Evolutionary conservation across 805 yeast species (phyloP).

Genomic region (Saccharomyces jurei): DNA sequence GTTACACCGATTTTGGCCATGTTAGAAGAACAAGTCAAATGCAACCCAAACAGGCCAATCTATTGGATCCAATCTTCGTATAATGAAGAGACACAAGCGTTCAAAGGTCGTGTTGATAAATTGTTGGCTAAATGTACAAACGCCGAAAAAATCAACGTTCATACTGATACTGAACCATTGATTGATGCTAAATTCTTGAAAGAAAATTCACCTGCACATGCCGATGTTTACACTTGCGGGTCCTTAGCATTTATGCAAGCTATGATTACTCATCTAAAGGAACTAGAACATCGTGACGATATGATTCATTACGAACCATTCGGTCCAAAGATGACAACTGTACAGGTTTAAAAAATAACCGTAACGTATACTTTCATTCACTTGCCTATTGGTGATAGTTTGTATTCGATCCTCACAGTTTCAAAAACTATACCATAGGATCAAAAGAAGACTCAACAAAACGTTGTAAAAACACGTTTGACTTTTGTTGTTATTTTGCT

Average conservation of each 20-base stretch:
- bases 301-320: constrained; percentile 29
- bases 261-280: constrained; percentile 17
- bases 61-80: constrained; percentile 28
- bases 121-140: constrained; percentile 11
- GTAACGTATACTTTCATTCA: not conserved
- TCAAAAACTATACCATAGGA: not conserved
- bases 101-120: constrained; percentile 19
- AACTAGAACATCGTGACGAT: constrained; percentile 18
- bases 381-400: not conserved
- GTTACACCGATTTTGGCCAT: constrained; percentile 57
- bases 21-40: constrained; percentile 31
- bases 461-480: not conserved
- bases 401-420: not conserved
- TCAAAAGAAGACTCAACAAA: not conserved
- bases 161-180: constrained; percentile 20
- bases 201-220: constrained; percentile 19
- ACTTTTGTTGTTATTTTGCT: not conserved
- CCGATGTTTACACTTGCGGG: constrained; percentile 30
- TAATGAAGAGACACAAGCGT: constrained; percentile 19
- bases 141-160: constrained; percentile 12
- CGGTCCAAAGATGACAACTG: constrained; percentile 31
- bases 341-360: constrained; percentile 8
- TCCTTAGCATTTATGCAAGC: constrained; percentile 25
- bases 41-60: constrained; percentile 25
- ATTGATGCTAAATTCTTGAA: constrained; percentile 19